Conservation (phyloP, 2,329 filamentous ascomycete genomes). For the Phyllachora maydis region DNA sequence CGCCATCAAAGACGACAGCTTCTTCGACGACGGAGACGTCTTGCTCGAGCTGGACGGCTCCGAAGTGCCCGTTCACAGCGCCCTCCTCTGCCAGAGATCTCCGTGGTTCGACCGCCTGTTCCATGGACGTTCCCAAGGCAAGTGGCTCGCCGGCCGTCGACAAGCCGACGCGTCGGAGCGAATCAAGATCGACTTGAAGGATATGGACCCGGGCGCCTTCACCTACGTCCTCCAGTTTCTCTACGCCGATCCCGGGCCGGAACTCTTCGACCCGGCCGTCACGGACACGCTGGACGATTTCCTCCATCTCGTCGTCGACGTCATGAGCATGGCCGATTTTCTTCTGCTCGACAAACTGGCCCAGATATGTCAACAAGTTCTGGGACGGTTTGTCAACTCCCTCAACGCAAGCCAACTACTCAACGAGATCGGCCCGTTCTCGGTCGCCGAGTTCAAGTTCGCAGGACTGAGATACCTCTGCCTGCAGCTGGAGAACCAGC, state of each 20-base stretch:
- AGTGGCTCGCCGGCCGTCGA: slow-evolving; percentile 62
- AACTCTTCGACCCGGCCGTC: slow-evolving; percentile 63
- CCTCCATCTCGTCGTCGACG: slow-evolving; percentile 73
- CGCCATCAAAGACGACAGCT: slow-evolving; percentile 46
- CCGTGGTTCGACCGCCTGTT: slow-evolving; percentile 88
- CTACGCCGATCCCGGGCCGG: slow-evolving; percentile 63
- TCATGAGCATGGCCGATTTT: slow-evolving; percentile 80
- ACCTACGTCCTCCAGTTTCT: slow-evolving; percentile 59
- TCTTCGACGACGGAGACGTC: slow-evolving; percentile 64
- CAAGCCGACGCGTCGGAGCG: slow-evolving; percentile 12
- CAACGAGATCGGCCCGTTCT: slow-evolving; percentile 70
- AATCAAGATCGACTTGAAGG: slow-evolving; percentile 61
- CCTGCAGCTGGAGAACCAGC: slow-evolving; percentile 73
- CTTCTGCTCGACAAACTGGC: slow-evolving; percentile 85
- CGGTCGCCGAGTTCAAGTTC: slow-evolving; percentile 69
- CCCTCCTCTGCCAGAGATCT: slow-evolving; percentile 62
- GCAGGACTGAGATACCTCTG: slow-evolving; percentile 81
- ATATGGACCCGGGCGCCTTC: slow-evolving; percentile 57
- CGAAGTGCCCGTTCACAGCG: slow-evolving; percentile 56
- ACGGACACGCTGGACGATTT: slow-evolving; percentile 60
- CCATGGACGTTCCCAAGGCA: slow-evolving; percentile 64
- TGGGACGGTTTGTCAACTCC: slow-evolving; percentile 68
- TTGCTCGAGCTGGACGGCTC: slow-evolving; percentile 58
- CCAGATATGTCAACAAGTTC: slow-evolving; percentile 68
- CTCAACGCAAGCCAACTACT: slow-evolving; percentile 74